Percentiles rank a stretch among this genome's conserved stretches.
phyloP scores from a whole-genome alignment of 1,284 basidiomycete species.

The Pascua sp. region DNA sequence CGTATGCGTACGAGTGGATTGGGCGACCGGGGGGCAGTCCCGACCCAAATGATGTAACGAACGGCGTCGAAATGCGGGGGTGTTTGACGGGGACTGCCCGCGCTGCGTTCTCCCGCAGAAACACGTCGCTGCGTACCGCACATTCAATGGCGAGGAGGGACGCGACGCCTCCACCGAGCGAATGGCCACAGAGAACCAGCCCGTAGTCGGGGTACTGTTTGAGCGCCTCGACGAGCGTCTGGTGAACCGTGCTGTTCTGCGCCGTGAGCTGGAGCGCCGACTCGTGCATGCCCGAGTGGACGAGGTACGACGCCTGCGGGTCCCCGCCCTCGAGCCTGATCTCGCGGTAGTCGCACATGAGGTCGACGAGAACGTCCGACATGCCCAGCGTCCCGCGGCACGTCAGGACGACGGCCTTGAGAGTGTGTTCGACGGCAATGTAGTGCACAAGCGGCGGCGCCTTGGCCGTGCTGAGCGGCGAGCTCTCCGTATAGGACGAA shows the following conservation, averaged over 20 bases:
- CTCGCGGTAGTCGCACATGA: constrained; percentile 53
- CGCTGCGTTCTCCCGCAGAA: constrained; percentile 30
- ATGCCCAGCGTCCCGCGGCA: constrained; percentile 55
- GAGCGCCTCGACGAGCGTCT: constrained; percentile 50
- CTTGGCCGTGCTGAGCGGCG: constrained; percentile 35
- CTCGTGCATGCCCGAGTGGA: constrained; percentile 55
- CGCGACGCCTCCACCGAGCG: constrained; percentile 55
- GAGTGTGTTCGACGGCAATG: constrained; percentile 52
- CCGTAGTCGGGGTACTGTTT: constrained; percentile 51
- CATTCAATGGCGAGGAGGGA: constrained; percentile 46
- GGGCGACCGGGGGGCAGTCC: constrained; percentile 54
- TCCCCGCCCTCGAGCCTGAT: constrained; percentile 49
- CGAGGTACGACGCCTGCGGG: constrained; percentile 47
- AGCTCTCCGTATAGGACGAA: constrained; percentile 50
- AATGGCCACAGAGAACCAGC: constrained; percentile 53
- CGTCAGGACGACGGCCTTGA: constrained; percentile 51
- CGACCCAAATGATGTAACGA: constrained; percentile 50
- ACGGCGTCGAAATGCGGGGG: constrained; percentile 49
- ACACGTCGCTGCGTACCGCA: constrained; percentile 38
- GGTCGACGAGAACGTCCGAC: constrained; percentile 55
- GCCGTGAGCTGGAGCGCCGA: constrained; percentile 49
- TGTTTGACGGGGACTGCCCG: constrained; percentile 25
- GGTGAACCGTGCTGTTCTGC: constrained; percentile 50
- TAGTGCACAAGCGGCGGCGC: constrained; percentile 52
- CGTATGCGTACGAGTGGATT: constrained; percentile 53